A percentile compares a stretch with the other conserved stretches of the same genome.
Conservation (phyloP, 1,139 yeast genomes). For the Candida labiduridarum region DNA sequence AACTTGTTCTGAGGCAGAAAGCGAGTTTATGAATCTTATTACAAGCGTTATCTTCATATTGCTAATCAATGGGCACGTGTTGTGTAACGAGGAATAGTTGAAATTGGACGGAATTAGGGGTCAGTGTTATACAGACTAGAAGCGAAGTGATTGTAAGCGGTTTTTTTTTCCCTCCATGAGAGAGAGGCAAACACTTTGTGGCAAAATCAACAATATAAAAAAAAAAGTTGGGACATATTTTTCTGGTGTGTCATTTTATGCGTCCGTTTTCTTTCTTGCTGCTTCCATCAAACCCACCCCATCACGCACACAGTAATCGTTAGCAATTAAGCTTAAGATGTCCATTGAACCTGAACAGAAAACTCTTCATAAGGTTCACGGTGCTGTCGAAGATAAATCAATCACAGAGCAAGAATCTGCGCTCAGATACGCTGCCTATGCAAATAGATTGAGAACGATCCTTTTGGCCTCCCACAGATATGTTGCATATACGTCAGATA, state of each 20-base stretch:
- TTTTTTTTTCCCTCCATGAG: not conserved
- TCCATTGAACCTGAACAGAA: constrained; percentile 5
- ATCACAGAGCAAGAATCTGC: constrained; percentile 42
- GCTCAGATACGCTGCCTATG: constrained; percentile 81
- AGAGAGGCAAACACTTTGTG: not conserved
- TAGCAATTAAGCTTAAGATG: not conserved
- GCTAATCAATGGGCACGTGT: not conserved
- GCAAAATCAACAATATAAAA: not conserved
- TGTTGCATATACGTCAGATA: constrained; percentile 85
- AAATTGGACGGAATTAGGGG: not conserved
- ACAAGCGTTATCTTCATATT: constrained; percentile 24
- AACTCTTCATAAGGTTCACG: constrained; percentile 18
- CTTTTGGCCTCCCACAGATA: constrained; percentile 78
- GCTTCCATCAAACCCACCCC: not conserved
- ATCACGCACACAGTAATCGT: not conserved
- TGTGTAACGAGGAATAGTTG: not conserved
- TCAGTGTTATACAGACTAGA: not conserved
- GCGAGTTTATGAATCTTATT: constrained; percentile 36
- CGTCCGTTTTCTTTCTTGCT: not conserved
- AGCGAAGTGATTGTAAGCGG: not conserved
- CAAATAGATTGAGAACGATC: constrained; percentile 71
- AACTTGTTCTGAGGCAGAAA: constrained; percentile 23
- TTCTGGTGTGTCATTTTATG: not conserved
- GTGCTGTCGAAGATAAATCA: constrained; percentile 11
- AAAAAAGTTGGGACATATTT: not conserved